A percentile compares a stretch with the other conserved stretches of the same genome.
Evolutionary conservation across 352 stramenopile genomes (phyloP).

Genomic region (Globisporangium canariense): DNA sequence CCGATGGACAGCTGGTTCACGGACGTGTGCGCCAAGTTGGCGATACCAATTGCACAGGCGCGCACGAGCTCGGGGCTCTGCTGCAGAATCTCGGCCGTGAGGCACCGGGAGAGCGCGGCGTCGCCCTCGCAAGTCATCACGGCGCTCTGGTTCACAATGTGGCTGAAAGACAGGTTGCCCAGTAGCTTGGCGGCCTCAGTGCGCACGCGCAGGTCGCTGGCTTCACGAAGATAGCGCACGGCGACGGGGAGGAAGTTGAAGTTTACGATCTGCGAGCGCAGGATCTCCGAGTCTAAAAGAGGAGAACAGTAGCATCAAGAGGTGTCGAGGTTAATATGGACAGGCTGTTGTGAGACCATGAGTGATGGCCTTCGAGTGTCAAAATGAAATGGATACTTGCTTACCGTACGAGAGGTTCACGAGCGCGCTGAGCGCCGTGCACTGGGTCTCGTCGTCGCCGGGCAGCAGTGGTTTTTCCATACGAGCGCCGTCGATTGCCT

Average conservation of each 20-base stretch:
- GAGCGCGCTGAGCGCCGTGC: constrained; percentile 49
- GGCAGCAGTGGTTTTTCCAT: constrained; percentile 40
- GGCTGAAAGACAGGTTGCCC: constrained; percentile 62
- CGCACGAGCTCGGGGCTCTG: constrained; percentile 32
- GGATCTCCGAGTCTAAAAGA: constrained; percentile 59
- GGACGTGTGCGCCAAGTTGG: constrained; percentile 61
- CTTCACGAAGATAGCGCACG: constrained; percentile 53
- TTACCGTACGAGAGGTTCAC: constrained; percentile 70
- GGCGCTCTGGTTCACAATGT: constrained; percentile 67
- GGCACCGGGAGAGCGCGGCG: constrained; percentile 27
- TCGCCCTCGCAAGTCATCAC: constrained; percentile 63
- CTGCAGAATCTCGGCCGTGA: constrained; percentile 32
- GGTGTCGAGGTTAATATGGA: neutral
- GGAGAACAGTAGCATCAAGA: neutral
- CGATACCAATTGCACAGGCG: constrained; percentile 50
- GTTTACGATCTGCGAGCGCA: constrained; percentile 69
- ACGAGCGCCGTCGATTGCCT: constrained; percentile 23
- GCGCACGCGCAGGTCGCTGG: constrained; percentile 29
- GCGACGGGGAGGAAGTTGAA: constrained; percentile 42
- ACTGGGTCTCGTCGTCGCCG: constrained; percentile 34
- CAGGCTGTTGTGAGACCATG: neutral
- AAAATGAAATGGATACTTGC: constrained; percentile 7
- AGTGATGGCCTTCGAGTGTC: neutral
- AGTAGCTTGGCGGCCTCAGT: constrained; percentile 61
- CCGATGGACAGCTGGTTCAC: constrained; percentile 77